These are phyloP conservation scores for Penicillium sclerotigenum DNA, from an alignment of 2,329 filamentous ascomycete species.

Conservation along the genomic window DNA sequence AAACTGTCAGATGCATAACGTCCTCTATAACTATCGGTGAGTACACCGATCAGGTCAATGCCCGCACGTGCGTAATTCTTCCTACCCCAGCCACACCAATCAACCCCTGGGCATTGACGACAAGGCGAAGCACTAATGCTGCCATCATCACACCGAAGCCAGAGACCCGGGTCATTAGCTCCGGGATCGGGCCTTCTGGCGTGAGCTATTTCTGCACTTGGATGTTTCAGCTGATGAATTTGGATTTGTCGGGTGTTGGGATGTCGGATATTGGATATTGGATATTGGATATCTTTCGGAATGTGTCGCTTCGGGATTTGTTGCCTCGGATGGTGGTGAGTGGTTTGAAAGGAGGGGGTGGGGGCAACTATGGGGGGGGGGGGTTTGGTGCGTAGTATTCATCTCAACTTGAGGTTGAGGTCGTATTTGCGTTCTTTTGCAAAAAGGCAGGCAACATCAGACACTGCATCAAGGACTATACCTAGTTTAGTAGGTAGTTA, in stretches of 20 bases:
- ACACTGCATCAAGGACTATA: not conserved
- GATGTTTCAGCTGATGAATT: conserved; percentile 1
- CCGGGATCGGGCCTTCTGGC: conserved; percentile 8
- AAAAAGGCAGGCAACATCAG: not conserved
- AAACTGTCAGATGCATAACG: not conserved
- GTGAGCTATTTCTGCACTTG: not conserved
- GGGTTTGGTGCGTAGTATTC: not conserved
- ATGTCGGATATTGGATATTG: not conserved
- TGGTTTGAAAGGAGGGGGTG: not conserved
- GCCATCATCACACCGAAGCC: conserved; percentile 11
- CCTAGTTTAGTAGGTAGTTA: not conserved
- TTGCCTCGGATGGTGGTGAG: not conserved
- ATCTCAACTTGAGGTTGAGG: not conserved
- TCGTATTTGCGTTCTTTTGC: not conserved
- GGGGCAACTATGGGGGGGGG: too few relatives aligned
- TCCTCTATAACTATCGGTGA: conserved; percentile 5
- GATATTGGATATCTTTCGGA: too few relatives aligned
- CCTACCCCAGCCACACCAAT: not conserved
- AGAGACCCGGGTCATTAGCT: conserved; percentile 7
- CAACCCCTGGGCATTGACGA: conserved; percentile 2
- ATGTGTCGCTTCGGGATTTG: not conserved
- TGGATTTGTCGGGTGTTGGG: not conserved
- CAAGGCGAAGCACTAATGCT: conserved; percentile 6
- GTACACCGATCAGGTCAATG: not conserved
- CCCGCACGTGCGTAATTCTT: not conserved